Evolutionary conservation across 441 rosid species (phyloP).

Genomic region (Eruca vesicaria): DNA sequence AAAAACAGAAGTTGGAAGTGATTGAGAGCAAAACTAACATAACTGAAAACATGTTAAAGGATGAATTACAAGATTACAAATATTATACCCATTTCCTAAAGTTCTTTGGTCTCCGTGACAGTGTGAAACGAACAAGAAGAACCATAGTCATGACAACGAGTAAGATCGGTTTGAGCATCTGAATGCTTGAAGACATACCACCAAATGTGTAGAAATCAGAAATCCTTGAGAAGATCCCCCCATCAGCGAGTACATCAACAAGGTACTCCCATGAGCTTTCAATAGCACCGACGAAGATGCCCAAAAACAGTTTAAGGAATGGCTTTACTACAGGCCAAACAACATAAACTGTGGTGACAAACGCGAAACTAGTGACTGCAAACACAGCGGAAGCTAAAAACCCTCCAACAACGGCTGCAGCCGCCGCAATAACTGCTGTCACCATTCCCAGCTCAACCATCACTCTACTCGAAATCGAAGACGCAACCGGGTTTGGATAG

Average conservation of each 20-base stretch:
- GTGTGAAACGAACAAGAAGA: slow-evolving; percentile 85
- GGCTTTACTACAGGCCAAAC: slow-evolving; percentile 82
- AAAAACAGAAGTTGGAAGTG: background rate
- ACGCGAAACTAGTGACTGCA: slow-evolving; percentile 83
- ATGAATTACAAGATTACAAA: background rate
- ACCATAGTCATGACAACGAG: slow-evolving; percentile 80
- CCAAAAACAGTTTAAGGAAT: slow-evolving; percentile 58
- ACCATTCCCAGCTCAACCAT: slow-evolving; percentile 95
- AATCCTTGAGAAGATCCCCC: slow-evolving; percentile 64
- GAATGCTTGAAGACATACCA: slow-evolving; percentile 76
- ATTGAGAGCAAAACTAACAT: background rate
- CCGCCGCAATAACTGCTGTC: slow-evolving; percentile 82
- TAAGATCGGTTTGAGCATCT: slow-evolving; percentile 73
- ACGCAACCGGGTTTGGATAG: slow-evolving; percentile 88
- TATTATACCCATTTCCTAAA: slow-evolving; percentile 89
- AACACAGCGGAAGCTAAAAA: slow-evolving; percentile 85
- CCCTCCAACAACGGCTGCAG: slow-evolving; percentile 86
- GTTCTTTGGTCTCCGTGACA: slow-evolving; percentile 93
- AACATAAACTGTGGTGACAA: slow-evolving; percentile 68
- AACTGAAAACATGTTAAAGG: slow-evolving; percentile 14
- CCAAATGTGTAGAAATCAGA: slow-evolving; percentile 72
- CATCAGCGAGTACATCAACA: slow-evolving; percentile 62
- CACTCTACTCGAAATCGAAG: slow-evolving; percentile 93
- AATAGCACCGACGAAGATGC: slow-evolving; percentile 49
- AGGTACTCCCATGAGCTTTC: slow-evolving; percentile 66